phyloP scores from a whole-genome alignment of 768 basidiomycete species.

The Tephrocybe sp. region DNA sequence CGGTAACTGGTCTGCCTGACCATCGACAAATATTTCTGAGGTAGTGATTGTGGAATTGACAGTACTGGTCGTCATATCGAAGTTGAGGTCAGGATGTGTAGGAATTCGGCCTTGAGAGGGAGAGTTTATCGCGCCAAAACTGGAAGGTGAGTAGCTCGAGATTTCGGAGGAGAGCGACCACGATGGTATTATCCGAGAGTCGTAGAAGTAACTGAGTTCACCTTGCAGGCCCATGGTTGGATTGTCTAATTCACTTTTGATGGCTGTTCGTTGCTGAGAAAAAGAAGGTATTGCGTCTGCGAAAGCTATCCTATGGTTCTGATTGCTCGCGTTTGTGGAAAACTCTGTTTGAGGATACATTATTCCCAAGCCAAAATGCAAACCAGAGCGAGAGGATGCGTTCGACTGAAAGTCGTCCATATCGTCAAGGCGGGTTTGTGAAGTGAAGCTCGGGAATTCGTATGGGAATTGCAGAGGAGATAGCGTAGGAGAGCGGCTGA shows the following conservation, averaged over 20 bases:
- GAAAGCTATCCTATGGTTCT: background rate
- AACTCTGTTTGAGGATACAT: conserved; percentile 7
- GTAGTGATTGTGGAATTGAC: conserved; percentile 27
- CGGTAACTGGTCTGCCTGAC: conserved; percentile 34
- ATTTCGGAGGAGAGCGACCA: conserved; percentile 13
- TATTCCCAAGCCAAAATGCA: conserved; percentile 19
- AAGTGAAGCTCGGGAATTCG: conserved; percentile 8
- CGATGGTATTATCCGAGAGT: conserved; percentile 7
- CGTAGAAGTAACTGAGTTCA: conserved; percentile 13
- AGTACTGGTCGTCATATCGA: conserved; percentile 12
- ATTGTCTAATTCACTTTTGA: conserved; percentile 9
- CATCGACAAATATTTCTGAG: conserved; percentile 32
- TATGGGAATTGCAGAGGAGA: conserved; percentile 22
- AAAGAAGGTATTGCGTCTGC: background rate
- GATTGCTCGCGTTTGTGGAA: conserved; percentile 1
- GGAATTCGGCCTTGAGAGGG: background rate
- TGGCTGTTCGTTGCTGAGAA: background rate
- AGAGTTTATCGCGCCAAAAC: background rate
- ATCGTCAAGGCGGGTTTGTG: conserved; percentile 16
- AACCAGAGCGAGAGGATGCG: conserved; percentile 19
- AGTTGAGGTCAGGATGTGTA: conserved; percentile 6
- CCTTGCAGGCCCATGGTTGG: conserved; percentile 14
- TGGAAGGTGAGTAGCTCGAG: background rate
- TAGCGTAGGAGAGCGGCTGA: conserved; percentile 23
- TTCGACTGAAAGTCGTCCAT: conserved; percentile 38